These are phyloP conservation scores for Scortechinia acanthostroma DNA, from an alignment of 2,329 filamentous ascomycete species.

Conservation along the genomic window DNA sequence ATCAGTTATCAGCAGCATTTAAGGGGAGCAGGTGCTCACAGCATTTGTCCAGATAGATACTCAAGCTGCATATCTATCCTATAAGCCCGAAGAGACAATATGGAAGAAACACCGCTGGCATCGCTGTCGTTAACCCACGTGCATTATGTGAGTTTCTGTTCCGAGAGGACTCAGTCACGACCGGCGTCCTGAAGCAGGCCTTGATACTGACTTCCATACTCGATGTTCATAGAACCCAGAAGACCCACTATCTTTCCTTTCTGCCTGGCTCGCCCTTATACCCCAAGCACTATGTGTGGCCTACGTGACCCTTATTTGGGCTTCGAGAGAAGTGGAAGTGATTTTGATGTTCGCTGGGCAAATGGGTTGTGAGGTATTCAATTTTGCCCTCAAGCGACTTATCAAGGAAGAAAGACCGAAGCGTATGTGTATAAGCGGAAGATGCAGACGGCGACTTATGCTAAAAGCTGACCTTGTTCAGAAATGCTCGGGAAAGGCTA, in stretches of 20 bases:
- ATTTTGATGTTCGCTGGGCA: constrained; percentile 86
- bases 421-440: neutral
- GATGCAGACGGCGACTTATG: no score
- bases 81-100: no score
- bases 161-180: neutral
- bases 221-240: constrained; percentile 85
- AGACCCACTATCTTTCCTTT: constrained; percentile 77
- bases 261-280: constrained; percentile 87
- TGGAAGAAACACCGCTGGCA: constrained; percentile 49
- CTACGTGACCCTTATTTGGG: constrained; percentile 85
- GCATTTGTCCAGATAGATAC: no score
- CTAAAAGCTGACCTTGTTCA: constrained; percentile 44
- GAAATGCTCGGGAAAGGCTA: constrained; percentile 74
- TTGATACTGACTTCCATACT: no score
- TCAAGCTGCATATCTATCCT: no score
- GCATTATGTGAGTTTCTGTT: constrained; percentile 68
- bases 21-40: no score
- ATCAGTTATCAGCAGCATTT: no score
- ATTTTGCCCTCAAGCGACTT: constrained; percentile 80
- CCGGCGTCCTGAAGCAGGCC: no score
- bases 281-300: constrained; percentile 85
- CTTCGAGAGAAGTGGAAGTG: constrained; percentile 84
- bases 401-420: constrained; percentile 84
- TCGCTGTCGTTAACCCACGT: constrained; percentile 93
- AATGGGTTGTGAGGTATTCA: constrained; percentile 82